These are phyloP conservation scores for Bisporella sp. DNA, from an alignment of 2,329 filamentous ascomycete species.

Conservation along the genomic window DNA sequence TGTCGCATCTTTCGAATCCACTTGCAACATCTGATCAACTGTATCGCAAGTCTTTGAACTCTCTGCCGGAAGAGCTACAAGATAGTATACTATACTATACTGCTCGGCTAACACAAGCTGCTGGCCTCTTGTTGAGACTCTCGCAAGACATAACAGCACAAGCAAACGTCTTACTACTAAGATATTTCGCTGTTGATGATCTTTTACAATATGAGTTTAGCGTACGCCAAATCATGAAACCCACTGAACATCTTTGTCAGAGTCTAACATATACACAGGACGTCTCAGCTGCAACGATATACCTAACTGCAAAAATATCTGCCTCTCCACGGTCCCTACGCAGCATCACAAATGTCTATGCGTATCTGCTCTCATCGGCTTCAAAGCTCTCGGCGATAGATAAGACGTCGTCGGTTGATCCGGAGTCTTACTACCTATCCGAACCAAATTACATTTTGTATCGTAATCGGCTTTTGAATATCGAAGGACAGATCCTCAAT, in stretches of 20 bases:
- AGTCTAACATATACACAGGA: conserved; percentile 45
- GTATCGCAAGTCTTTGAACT: conserved; percentile 46
- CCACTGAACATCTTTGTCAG: not conserved
- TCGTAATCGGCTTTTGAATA: conserved; percentile 58
- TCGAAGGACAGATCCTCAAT: conserved; percentile 71
- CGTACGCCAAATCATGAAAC: conserved; percentile 14
- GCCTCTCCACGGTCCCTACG: conserved; percentile 68
- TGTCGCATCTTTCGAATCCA: conserved; percentile 62
- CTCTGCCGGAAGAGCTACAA: conserved; percentile 61
- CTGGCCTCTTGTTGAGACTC: conserved; percentile 73
- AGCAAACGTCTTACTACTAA: conserved; percentile 72
- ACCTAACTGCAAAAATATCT: conserved; percentile 76
- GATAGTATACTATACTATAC: conserved; percentile 65
- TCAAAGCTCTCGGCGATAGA: conserved; percentile 31
- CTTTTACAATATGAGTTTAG: conserved; percentile 50
- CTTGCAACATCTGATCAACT: conserved; percentile 68
- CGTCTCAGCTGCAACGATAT: conserved; percentile 74
- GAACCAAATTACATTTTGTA: conserved; percentile 65
- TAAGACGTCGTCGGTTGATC: conserved; percentile 26
- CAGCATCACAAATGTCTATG: conserved; percentile 78
- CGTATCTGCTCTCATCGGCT: conserved; percentile 63
- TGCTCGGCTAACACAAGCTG: conserved; percentile 68
- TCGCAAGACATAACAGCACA: conserved; percentile 82
- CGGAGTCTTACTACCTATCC: conserved; percentile 59
- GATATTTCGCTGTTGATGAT: conserved; percentile 63